Evolutionary conservation across 2,329 filamentous ascomycete species (phyloP), one percentile per base, ranked within the genome.

Genomic region (Fusarium torulosum): DNA sequence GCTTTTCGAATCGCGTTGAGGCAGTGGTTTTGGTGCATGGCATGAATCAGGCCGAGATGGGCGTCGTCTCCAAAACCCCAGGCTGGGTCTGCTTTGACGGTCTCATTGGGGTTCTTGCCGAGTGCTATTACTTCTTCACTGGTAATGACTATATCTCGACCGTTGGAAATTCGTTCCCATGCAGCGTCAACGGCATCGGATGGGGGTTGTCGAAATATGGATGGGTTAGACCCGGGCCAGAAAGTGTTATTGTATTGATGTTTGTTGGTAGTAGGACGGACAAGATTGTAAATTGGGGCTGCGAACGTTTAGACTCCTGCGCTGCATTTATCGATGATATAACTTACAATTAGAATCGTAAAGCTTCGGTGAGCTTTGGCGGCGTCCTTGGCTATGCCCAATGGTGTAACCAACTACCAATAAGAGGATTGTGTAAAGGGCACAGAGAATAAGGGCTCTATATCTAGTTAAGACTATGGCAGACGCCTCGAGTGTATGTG

Each of bases 21-120:
- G 15, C 45, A 49, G 17, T 49, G 45, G 10, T 49, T 49, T 27
- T 49, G 45, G 21, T 49, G 45, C 45, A 49, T 49, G 33, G 45
- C 45, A n/a, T 49, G 45, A 25, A 49, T 23, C 9, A 49, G 14
- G 10, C 45, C 45, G 4, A 49, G 45, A 19, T 49, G 33, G 1
- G 45, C 45, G 13, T 49, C 45, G 11, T 49, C 45, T 17, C 45
- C 45, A 19, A 38, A 38, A 2, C 45, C 45, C 45, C 45, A 49
- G 5, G 31, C 33, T 38, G 45, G 45, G 8, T 49, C 45, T 14
- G 45, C 45, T 19, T 33, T 33, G 4, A 49, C 45, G 15, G 45
- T 49, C 35, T 49, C 33, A 17, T 49, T 49, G 2, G 45, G 45
- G 20, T 49, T 38, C 17, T 49, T 49, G 9, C 45, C 45, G 2